Evolutionary conservation across 78 protist genomes (phyloP), one percentile per base, ranked within the genome.

Genomic region (Dictyostelium capitatum): DNA sequence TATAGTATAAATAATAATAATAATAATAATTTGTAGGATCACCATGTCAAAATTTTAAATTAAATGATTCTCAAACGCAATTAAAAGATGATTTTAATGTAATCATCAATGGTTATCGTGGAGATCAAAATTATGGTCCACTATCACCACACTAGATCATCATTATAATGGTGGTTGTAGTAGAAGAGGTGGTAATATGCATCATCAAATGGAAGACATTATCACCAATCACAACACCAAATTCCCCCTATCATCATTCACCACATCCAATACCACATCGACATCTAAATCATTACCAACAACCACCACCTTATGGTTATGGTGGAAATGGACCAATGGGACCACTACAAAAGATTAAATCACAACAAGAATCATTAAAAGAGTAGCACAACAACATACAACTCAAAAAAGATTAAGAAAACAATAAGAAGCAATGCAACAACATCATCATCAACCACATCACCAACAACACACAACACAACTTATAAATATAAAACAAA

Each of bases 371-470:
- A 17, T 9, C 37, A 54, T 37, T 79, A 10, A 28, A 32, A 79
- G 70, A 79, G 79, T 46, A 3, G 78, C 51, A n/a, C 83, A 78
- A 54, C 59, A 79, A 30, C 51, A 30, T 19, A 19, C n/a, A 12
- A 17, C n/a, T 14, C 48, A 72, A 83, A 65, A 83, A 72, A 83
- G 74, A 30, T 51, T 72, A n/a, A 51, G 69, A 37, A 83, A 72
- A 78, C 75, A 57, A 51, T 74, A 72, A 30, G 62, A 77, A 23
- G 73, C 62, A 41, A 53, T 32, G 7, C 56, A 73, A 41, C 23
- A 54, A 17, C 54, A 54, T 56, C 91, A 72, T 54, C 80, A 83
- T 30, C 90, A 79, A 79, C 70, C 43, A 69, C 79, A 46, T 8
- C 56, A 65, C 2, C 80, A 65, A 53, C 23, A 56, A 1, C 81